phyloP scores from a whole-genome alignment of 805 yeast species.

The Barnettozyma sp. region DNA sequence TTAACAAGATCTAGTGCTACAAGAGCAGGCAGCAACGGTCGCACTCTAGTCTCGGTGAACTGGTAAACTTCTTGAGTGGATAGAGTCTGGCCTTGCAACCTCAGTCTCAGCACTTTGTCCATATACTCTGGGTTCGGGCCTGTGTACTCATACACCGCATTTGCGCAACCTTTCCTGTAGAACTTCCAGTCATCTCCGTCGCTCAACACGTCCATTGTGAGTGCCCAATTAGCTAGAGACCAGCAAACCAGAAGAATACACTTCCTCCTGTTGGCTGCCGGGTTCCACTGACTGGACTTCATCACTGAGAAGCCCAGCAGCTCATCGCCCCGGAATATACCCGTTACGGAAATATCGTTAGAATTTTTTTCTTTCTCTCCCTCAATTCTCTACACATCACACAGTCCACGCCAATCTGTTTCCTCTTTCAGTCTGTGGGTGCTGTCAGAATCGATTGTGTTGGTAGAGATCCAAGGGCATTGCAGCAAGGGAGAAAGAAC shows the following conservation, averaged over 20 bases:
- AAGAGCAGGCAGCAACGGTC: slow-evolving; percentile 26
- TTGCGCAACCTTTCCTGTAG: slow-evolving; percentile 45
- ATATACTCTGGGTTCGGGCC: slow-evolving; percentile 30
- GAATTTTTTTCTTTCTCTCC: too few species aligned
- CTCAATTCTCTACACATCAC: too few species aligned
- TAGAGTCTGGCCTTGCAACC: slow-evolving; percentile 21
- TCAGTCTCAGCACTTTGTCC: slow-evolving; percentile 28
- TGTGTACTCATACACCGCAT: slow-evolving; percentile 35
- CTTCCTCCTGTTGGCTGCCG: neutral
- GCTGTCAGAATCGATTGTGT: too few species aligned
- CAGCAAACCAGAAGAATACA: neutral
- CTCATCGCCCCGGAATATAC: slow-evolving; percentile 14
- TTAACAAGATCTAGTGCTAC: slow-evolving; percentile 17
- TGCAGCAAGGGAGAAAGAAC: too few species aligned
- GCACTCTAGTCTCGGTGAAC: slow-evolving; percentile 8
- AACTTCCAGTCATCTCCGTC: slow-evolving; percentile 31
- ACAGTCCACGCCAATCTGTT: too few species aligned
- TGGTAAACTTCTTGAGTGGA: slow-evolving; percentile 14
- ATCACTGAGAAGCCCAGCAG: slow-evolving; percentile 7
- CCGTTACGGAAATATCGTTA: slow-evolving; percentile 4
- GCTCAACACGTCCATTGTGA: neutral
- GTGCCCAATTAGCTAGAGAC: neutral
- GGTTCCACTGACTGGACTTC: neutral
- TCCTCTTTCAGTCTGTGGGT: too few species aligned
- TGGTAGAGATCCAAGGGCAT: too few species aligned